Evolutionary conservation across 2,329 filamentous ascomycete species (phyloP).

Genomic region (Neopestalotiopsis rosae): DNA sequence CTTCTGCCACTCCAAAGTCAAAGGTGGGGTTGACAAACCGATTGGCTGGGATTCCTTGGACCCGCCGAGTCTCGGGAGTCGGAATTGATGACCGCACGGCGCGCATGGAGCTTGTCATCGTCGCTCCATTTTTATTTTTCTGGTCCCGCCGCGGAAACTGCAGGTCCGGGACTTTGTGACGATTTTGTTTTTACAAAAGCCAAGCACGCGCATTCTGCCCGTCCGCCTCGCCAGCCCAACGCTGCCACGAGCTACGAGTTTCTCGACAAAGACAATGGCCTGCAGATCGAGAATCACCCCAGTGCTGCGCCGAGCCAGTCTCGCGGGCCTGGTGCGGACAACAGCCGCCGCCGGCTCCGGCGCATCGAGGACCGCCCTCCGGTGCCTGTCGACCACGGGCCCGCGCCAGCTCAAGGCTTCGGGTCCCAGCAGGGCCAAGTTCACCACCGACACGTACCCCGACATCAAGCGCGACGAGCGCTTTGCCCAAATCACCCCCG

Average conservation of each 20-base stretch:
- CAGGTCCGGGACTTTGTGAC: background rate
- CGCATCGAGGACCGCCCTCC: constrained; percentile 13
- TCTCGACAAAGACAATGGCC: constrained; percentile 28
- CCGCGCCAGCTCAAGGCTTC: constrained; percentile 33
- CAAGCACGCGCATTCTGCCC: background rate
- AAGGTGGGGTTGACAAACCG: background rate
- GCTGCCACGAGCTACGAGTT: background rate
- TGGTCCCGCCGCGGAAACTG: background rate
- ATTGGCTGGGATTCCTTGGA: background rate
- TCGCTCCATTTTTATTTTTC: constrained; percentile 3
- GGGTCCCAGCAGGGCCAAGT: constrained; percentile 57
- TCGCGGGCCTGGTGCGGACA: constrained; percentile 27
- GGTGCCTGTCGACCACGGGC: constrained; percentile 34
- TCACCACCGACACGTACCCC: constrained; percentile 87
- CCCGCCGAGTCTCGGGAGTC: background rate
- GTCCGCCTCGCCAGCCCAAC: background rate
- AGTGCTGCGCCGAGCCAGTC: constrained; percentile 30
- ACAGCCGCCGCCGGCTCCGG: constrained; percentile 9
- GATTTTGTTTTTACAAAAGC: background rate
- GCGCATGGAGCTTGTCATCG: background rate
- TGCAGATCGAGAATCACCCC: constrained; percentile 35
- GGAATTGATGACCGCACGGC: background rate
- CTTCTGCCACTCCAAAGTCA: background rate
- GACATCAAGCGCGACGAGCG: constrained; percentile 78
- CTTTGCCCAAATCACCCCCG: constrained; percentile 74